Base-by-base conservation (phyloP, 2,329 filamentous ascomycete species). In the Lasiodiplodia sp. region DNA sequence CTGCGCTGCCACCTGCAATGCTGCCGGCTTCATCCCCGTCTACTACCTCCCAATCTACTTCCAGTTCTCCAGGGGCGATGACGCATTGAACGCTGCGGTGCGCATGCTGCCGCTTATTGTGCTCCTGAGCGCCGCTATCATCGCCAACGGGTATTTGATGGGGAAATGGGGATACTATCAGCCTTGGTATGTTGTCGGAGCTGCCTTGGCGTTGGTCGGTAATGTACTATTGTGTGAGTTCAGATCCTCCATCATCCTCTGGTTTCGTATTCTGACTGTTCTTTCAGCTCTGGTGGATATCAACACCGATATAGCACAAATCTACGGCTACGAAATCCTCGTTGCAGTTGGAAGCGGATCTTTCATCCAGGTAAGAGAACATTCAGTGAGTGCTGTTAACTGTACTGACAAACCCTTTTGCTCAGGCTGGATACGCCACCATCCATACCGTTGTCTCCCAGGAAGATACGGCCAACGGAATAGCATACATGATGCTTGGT, bases 1-100 rank as follows among this genome's bases (percentile, higher is more conserved):
- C 34, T 76, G 78, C 7, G 83, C 79, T 0, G 74, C 77, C 2
- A 77, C 75, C 40, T 14, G 16, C 23, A 63, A 63, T n/a, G 31
- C 47, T 31, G 62, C 40, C 0, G 47, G 21, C 5, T 66, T 55
- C 25, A 18, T 70, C 11, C 58, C 71, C 2, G 55, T 76, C 57
- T 77, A 74, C 70, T 74, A 69, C 52, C 69, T 78, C 28, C 75
- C 76, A 1, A 66, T 76, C 11, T 75, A 69, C 62, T 78, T 78
- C 71, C 72, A 76, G 64, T 75, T 77, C 60, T 64, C 70, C 10
- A 58, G 70, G 5, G 70, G 70, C 8, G 74, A 77, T 31, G 23
- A n/a, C 1, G 51, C 75, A 2, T 21, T 78, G 7, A 44, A 71
- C 0, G 66, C 76, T 2, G 76, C 64, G 1, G 70, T 77, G 11